Base-by-base conservation (phyloP, 768 basidiomycete genomes). In the Boletus subparvulus region DNA sequence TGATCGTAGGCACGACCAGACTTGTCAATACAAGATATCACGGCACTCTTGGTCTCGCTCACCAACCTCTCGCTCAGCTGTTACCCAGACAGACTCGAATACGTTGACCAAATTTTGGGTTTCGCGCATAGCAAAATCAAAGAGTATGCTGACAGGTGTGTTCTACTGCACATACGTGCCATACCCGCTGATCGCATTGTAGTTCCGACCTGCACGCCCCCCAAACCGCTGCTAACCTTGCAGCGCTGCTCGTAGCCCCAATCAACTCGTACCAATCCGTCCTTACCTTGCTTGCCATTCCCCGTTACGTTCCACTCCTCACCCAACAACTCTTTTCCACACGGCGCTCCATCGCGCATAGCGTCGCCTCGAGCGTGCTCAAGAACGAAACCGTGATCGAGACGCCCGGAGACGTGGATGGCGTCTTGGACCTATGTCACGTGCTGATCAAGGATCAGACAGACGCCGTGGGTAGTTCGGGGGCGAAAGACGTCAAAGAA, bases 351-450 rank as follows among this genome's bases (percentile, higher is more conserved):
- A 92, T 99, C 42, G 93, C 94, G 0, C 96, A 98, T 68, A 93
- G 94, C 5, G 85, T 99, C 60, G 87, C 98, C 35, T 92, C 94
- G 3, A 93, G 89, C 10, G 90, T 98, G 0, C 81, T 99, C 47
- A 97, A 97, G 79, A 98, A 97, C 69, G 94, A 97, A 69, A 99
- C 97, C 3, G 80, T 95, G 32, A 88, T 98, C 58, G 95, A 98
- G 69, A 84, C 87, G 0, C 90, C 92, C 0, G 94, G 97, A 62
- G 97, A 99, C 61, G 96, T 98, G 7, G 84, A 92, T 58, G 96
- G 95, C 10, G 89, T 98, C 4, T 79, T 98, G 30, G 93, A 95
- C 55, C 76, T 99, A 26, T 97, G 94, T 67, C 87, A 92, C 65
- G 94, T 98, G 2, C 77, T 98, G 45, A 91, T 98, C 62, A 87